phyloP scores from a whole-genome alignment of 805 yeast genomes.

The Candida cerambycidarum region DNA sequence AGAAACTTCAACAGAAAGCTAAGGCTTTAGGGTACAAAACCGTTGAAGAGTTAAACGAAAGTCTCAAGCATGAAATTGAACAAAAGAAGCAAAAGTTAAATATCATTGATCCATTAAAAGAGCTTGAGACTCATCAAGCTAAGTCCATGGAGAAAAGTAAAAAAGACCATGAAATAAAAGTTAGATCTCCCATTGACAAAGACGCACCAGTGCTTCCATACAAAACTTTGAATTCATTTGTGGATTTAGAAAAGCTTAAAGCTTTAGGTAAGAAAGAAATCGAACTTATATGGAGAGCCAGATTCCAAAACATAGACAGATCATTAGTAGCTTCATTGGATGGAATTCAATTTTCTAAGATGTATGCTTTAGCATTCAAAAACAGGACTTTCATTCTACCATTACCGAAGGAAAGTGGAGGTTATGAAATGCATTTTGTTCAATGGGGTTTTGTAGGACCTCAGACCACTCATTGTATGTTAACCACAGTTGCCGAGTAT shows the following conservation, averaged over 20 bases:
- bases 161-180: conserved; percentile 28
- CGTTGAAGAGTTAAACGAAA: conserved; percentile 61
- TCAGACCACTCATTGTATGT: conserved; percentile 79
- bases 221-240: conserved; percentile 68
- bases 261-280: conserved; percentile 61
- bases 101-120: conserved; percentile 67
- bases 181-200: conserved; percentile 34
- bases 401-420: conserved; percentile 61
- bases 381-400: conserved; percentile 90
- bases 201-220: conserved; percentile 49
- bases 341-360: conserved; percentile 55
- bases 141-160: conserved; percentile 23
- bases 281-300: conserved; percentile 84
- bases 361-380: conserved; percentile 63
- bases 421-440: conserved; percentile 81
- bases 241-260: conserved; percentile 65
- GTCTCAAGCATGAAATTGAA: conserved; percentile 61
- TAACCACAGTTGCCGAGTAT: conserved; percentile 89
- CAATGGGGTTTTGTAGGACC: conserved; percentile 93
- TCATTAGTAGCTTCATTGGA: conserved; percentile 66
- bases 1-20: conserved; percentile 37
- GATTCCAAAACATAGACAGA: conserved; percentile 63
- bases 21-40: conserved; percentile 32
- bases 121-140: conserved; percentile 53
- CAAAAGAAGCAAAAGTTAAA: conserved; percentile 54